phyloP scores from a whole-genome alignment of 768 basidiomycete species.

The Mycena capillaripes region DNA sequence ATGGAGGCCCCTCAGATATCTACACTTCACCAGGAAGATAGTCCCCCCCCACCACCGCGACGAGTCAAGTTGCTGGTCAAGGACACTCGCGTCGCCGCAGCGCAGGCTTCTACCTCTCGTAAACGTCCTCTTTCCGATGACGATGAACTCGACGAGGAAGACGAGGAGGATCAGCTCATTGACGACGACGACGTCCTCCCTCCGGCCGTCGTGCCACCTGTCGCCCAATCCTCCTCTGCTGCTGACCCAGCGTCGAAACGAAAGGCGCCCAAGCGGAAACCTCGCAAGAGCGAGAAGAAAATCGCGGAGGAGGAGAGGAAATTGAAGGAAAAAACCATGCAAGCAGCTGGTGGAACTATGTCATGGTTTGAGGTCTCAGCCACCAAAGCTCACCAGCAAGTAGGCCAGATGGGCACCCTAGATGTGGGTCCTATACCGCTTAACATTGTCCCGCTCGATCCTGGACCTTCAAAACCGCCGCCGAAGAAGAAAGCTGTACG shows the following conservation, averaged over 20 bases:
- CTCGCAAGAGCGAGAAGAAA: slow-evolving; percentile 67
- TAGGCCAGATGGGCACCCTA: slow-evolving; percentile 43
- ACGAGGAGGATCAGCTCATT: slow-evolving; percentile 85
- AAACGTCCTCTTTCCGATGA: slow-evolving; percentile 56
- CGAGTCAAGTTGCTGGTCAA: slow-evolving; percentile 67
- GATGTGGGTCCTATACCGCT: slow-evolving; percentile 29
- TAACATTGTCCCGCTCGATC: slow-evolving; percentile 33
- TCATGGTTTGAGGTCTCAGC: slow-evolving; percentile 58
- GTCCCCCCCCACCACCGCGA: slow-evolving; percentile 71
- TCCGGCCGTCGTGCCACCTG: slow-evolving; percentile 33
- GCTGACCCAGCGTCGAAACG: slow-evolving; percentile 61
- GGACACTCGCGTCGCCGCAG: slow-evolving; percentile 43
- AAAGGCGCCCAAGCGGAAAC: slow-evolving; percentile 66
- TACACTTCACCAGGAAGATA: slow-evolving; percentile 78
- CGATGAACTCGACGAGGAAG: slow-evolving; percentile 74
- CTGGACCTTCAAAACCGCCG: slow-evolving; percentile 50
- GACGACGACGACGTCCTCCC: slow-evolving; percentile 71
- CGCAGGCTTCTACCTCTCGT: slow-evolving; percentile 38
- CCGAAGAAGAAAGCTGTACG: slow-evolving; percentile 66
- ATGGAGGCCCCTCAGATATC: slow-evolving; percentile 91
- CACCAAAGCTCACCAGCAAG: slow-evolving; percentile 54
- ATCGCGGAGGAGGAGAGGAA: slow-evolving; percentile 61
- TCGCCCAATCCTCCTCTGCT: slow-evolving; percentile 42
- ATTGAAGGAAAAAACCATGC: slow-evolving; percentile 52
- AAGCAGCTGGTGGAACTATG: slow-evolving; percentile 54